A percentile compares a stretch with the other conserved stretches of the same genome.
phyloP scores from a whole-genome alignment of 2,329 filamentous ascomycete species.

The Macrophomina phaseolina region DNA sequence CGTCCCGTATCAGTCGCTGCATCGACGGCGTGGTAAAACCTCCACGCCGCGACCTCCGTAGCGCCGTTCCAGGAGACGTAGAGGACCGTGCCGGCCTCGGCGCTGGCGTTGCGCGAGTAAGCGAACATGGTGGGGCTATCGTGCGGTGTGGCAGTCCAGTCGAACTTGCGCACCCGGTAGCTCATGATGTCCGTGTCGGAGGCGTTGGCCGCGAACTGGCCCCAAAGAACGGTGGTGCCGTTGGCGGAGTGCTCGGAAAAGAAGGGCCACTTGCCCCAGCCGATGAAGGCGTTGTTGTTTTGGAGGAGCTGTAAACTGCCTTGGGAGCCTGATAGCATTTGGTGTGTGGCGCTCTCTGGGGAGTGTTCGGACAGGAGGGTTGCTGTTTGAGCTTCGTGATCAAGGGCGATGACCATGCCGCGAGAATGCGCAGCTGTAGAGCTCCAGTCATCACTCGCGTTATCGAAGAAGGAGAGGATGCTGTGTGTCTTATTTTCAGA shows the following conservation, averaged over 20 bases:
- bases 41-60: constrained; percentile 35
- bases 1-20: background rate
- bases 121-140: constrained; percentile 31
- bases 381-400: constrained; percentile 44
- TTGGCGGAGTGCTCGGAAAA: constrained; percentile 55
- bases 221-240: constrained; percentile 50
- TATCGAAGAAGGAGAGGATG: constrained; percentile 60
- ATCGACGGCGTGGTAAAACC: constrained; percentile 35
- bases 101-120: constrained; percentile 22
- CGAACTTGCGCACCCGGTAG: constrained; percentile 43
- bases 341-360: constrained; percentile 48
- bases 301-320: constrained; percentile 51
- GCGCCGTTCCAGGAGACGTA: constrained; percentile 39
- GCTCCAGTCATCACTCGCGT: constrained; percentile 44
- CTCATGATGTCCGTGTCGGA: constrained; percentile 36
- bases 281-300: constrained; percentile 55
- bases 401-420: constrained; percentile 48
- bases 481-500: constrained; percentile 54
- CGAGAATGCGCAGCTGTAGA: constrained; percentile 34
- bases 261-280: constrained; percentile 56
- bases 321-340: constrained; percentile 47
- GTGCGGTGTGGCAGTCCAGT: constrained; percentile 33
- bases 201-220: constrained; percentile 28
- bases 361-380: constrained; percentile 53
- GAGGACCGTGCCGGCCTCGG: constrained; percentile 30